A percentile compares a stretch with the other conserved stretches of the same genome.
phyloP scores from a whole-genome alignment of 352 stramenopile genomes.

The Globisporangium parvum region DNA sequence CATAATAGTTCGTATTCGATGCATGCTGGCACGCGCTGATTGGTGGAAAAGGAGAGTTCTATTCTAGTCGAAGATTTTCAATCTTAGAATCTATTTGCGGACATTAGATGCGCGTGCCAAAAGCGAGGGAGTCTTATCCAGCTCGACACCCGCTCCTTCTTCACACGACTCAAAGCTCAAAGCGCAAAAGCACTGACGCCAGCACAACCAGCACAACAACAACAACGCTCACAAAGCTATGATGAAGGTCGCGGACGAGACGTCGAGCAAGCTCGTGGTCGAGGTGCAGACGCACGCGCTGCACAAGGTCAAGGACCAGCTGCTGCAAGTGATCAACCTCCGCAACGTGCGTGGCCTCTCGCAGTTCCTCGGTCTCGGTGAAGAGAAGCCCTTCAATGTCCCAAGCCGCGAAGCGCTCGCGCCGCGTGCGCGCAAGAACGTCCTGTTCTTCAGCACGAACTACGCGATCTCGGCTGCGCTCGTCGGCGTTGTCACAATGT shows the following conservation, averaged over 20 bases:
- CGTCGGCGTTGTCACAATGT: constrained; percentile 83
- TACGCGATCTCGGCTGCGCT: constrained; percentile 73
- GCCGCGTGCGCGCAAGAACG: constrained; percentile 67
- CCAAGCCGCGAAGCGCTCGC: constrained; percentile 56
- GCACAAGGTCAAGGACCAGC: constrained; percentile 57
- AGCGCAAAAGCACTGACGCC: background rate
- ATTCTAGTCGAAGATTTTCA: too few relatives aligned
- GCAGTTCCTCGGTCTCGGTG: constrained; percentile 77
- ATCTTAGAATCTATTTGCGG: background rate
- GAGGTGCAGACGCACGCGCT: constrained; percentile 59
- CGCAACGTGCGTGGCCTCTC: constrained; percentile 75
- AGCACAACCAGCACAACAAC: too few relatives aligned
- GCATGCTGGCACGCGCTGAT: background rate
- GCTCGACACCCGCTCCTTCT: background rate
- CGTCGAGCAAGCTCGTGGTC: constrained; percentile 43
- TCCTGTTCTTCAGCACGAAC: constrained; percentile 81
- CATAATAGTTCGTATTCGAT: background rate
- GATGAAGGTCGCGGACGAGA: constrained; percentile 62
- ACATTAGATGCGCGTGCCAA: background rate
- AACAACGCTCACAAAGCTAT: background rate
- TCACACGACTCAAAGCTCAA: too few relatives aligned
- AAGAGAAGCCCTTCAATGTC: constrained; percentile 85
- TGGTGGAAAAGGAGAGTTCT: too few relatives aligned
- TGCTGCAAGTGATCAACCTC: constrained; percentile 60
- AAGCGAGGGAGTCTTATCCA: background rate